These are phyloP conservation scores for Lipomyces yarrowii DNA, from an alignment of 1,139 yeast species.

Conservation along the genomic window DNA sequence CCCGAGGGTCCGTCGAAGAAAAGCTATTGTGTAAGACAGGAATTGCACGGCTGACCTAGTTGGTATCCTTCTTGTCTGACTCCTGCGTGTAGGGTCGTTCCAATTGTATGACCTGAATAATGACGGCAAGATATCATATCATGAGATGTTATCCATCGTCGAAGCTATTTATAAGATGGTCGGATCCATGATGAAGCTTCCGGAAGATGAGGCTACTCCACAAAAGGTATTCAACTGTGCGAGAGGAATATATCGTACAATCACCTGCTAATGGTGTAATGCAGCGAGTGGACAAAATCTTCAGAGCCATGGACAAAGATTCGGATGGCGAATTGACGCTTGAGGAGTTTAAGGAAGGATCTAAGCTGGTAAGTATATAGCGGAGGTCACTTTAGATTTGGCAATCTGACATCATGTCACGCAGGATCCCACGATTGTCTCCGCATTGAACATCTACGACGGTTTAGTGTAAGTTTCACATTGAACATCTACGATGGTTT, in stretches of 20 bases:
- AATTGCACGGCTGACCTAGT: neutral
- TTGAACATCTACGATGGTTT: conserved; percentile 78
- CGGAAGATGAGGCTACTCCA: conserved; percentile 92
- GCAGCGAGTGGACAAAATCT: conserved; percentile 76
- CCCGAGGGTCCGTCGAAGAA: conserved; percentile 86
- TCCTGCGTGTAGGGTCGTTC: conserved; percentile 55
- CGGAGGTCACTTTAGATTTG: neutral
- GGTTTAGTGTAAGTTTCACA: conserved; percentile 70
- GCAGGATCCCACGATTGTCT: conserved; percentile 72
- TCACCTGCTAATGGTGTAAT: neutral
- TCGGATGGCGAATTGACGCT: conserved; percentile 66
- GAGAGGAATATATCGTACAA: neutral
- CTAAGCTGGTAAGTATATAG: conserved; percentile 50
- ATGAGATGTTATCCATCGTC: conserved; percentile 79
- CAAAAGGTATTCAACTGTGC: conserved; percentile 49
- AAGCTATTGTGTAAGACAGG: conserved; percentile 64
- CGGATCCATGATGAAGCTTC: conserved; percentile 89
- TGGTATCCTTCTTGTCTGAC: neutral
- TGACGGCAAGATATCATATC: conserved; percentile 72
- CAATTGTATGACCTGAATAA: conserved; percentile 80
- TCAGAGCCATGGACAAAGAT: conserved; percentile 70
- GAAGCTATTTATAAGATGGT: conserved; percentile 91
- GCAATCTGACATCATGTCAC: neutral
- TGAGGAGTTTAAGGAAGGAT: conserved; percentile 82
- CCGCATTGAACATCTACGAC: conserved; percentile 78